Base-by-base conservation (phyloP, 2,329 filamentous ascomycete genomes). In the Arthrocladium fulminans region DNA sequence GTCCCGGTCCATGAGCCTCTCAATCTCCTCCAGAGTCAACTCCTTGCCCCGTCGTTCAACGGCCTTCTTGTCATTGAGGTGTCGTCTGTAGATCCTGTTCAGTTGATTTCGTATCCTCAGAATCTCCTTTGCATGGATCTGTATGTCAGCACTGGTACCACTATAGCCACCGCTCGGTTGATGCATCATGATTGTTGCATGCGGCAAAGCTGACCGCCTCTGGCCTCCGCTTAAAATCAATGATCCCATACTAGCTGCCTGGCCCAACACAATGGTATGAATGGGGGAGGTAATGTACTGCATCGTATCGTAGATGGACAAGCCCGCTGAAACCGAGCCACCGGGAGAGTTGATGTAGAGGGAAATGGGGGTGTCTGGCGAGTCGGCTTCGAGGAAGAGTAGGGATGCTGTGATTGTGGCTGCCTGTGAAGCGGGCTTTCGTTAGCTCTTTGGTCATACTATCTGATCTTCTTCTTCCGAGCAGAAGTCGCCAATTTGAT, bases 271-370 rank as follows among this genome's bases (percentile, higher is more conserved):
- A 24, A 98, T 92, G 0, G 92, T 98, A 37, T 85, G 90, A 0
- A 98, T 88, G 1, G 90, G 88, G 2, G 86, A 86, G 52, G 84
- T 82, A 63, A 98, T 97, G 67, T 98, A 98, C 59, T 84, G 82
- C 90, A 98, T 97, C 10, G 92, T 98, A 65, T 98, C 92, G 74
- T 98, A 98, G 61, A 98, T 97, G 22, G 92, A 89, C 51, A 83
- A 61, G 76, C 78, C 79, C 1, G 92, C 90, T 53, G 85, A 90
- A 34, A 98, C 89, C 35, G 86, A 90, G 48, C 92, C 92, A 43
- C 92, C 92, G 0, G 90, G 90, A 0, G 87, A 94, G 71, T 98
- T 95, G 67, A 98, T 98, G 68, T 98, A 98, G 66, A 98, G 86
- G 45, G 86, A 92, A 56, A 98, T 97, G 10, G 88, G 86, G 66